These are phyloP conservation scores for Collybia nuda DNA, from an alignment of 768 basidiomycete species.

Conservation along the genomic window DNA sequence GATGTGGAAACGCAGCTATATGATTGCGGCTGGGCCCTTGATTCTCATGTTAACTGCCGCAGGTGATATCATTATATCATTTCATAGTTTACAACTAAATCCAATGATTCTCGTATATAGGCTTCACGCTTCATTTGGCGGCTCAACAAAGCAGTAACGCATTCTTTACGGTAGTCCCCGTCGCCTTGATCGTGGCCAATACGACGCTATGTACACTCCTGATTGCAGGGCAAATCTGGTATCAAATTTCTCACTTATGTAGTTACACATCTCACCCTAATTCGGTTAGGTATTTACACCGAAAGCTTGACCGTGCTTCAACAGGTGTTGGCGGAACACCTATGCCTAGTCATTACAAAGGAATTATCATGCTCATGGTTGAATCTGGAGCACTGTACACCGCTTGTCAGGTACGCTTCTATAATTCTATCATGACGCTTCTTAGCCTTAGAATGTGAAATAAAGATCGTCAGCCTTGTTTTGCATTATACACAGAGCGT, in stretches of 20 bases:
- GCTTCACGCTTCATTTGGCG: background rate
- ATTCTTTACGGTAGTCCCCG: background rate
- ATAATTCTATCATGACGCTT: no score
- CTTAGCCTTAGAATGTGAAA: no score
- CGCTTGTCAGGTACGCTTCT: background rate
- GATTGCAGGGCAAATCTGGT: background rate
- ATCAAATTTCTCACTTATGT: background rate
- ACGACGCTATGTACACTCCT: background rate
- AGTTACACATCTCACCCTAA: no score
- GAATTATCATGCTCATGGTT: background rate
- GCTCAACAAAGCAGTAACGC: background rate
- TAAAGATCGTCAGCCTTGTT: slow-evolving; percentile 7
- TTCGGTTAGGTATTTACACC: no score
- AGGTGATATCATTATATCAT: background rate
- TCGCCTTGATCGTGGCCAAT: background rate
- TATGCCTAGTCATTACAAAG: background rate
- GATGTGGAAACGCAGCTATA: background rate
- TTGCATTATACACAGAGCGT: slow-evolving; percentile 4
- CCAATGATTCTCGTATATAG: background rate
- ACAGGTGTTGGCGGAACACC: background rate
- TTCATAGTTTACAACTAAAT: background rate
- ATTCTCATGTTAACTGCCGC: background rate
- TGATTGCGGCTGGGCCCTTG: background rate
- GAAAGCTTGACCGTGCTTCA: no score
- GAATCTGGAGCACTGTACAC: background rate